Base-by-base conservation (phyloP, 495 filamentous ascomycete species). In the Aspergillus coremiiformis region DNA sequence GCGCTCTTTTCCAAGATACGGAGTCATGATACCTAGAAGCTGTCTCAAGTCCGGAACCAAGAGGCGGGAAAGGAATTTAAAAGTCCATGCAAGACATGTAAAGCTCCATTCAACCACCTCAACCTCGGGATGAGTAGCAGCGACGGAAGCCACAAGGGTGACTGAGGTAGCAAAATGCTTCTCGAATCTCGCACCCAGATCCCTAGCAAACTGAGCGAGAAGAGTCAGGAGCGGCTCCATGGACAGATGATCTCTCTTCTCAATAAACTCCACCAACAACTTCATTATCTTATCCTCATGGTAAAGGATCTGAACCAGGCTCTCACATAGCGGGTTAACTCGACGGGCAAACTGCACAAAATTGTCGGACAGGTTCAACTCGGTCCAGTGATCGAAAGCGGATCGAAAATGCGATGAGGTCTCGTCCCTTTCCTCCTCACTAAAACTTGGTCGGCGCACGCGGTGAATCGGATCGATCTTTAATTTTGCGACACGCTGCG, bases 81-180 rank as follows among this genome's bases (percentile, higher is more conserved):
- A 94, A 15, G 96, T 79, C 80, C 94, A 96, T 54, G 93, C 89
- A 12, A 99, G 77, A 59, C 89, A 90, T 41, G 82, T 89, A 65
- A 99, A 97, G 50, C 89, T 91, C 94, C 93, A 97, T 71, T 99
- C 90, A 30, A 94, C 84, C 14, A 89, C 87, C 56, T 92, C 89
- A 26, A 88, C 78, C 55, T 83, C 80, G 1, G 70, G 54, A 58
- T 86, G 78, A 44, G 75, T 80, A 20, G 80, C 80, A 29, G 84
- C 83, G 30, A 89, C 62, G 3, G 76, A 78, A 5, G 78, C 69
- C 33, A 97, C 79, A 47, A 93, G 66, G 10, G 73, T 76, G 35
- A 96, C 80, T 4, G 84, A 77, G 15, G 79, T 74, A 15, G 76
- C 76, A 65, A 96, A 95, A 61, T 95, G 82, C 48, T 83, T 85